Percentiles rank a stretch among this genome's conserved stretches.
These are phyloP conservation scores for Xylariaceae sp. DNA, from an alignment of 2,329 filamentous ascomycete species.

Conservation along the genomic window DNA sequence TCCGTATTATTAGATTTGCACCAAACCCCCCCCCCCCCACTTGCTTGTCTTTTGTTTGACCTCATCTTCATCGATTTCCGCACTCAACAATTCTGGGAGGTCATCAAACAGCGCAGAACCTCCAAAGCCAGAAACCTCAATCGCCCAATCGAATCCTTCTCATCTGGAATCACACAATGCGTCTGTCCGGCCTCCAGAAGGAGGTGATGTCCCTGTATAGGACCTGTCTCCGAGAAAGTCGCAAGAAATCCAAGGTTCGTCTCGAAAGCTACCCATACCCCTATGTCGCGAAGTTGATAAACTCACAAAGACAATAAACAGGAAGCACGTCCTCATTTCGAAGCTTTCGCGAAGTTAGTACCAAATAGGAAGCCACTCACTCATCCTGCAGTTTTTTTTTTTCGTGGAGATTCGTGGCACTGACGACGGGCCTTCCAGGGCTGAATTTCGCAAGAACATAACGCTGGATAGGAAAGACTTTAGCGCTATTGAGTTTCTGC, in stretches of 20 bases:
- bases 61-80: background rate
- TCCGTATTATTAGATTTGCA: too few species aligned
- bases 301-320: slow-evolving; percentile 28
- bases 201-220: slow-evolving; percentile 85
- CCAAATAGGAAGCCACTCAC: too few species aligned
- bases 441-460: slow-evolving; percentile 70
- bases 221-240: slow-evolving; percentile 72
- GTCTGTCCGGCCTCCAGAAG: slow-evolving; percentile 80
- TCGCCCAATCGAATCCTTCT: background rate
- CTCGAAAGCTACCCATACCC: slow-evolving; percentile 10
- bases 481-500: slow-evolving; percentile 73
- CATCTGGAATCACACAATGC: slow-evolving; percentile 32
- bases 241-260: slow-evolving; percentile 70
- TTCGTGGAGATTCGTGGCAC: background rate
- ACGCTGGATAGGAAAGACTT: slow-evolving; percentile 78
- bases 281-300: background rate
- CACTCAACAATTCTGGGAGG: background rate
- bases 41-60: background rate
- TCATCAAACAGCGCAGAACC: background rate
- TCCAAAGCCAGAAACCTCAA: background rate
- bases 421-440: slow-evolving; percentile 38
- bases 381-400: too few species aligned
- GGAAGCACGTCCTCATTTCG: slow-evolving; percentile 56
- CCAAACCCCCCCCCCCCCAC: too few species aligned
- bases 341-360: slow-evolving; percentile 54